Base-by-base conservation (phyloP, 2,329 filamentous ascomycete species). In the Bipolaris victoriae region DNA sequence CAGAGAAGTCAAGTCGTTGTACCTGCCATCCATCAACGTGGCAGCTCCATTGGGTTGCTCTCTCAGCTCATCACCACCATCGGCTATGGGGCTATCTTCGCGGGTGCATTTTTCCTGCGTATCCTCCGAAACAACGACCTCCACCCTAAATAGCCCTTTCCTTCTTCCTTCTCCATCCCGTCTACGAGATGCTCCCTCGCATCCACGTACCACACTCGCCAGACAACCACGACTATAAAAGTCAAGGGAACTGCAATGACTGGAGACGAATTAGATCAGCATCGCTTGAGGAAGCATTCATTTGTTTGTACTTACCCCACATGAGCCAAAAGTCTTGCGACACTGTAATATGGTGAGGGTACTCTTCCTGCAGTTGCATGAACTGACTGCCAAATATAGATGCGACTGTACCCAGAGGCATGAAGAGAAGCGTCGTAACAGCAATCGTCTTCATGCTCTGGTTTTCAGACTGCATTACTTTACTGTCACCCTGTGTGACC, bases 361-460 rank as follows among this genome's bases (percentile, higher is more conserved):
- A 20, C 3, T 67, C 59, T 1, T 71, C 67, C 2, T 66, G 47
- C 1, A 72, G 33, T 33, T 55, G 58, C 49, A 74, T 72, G 40
- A 73, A 71, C 13, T 72, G 69, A 15, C 65, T 70, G 1, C 72
- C 69, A 20, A 74, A 73, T 2, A 74, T 67, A 0, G 64, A 59
- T 0, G 72, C 70, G 0, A 73, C 61, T 1, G 76, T 76, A 2
- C 76, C 73, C 1, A 76, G 68, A 2, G 79, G 79, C 39, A 81
- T 70, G 69, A 81, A 81, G 5, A 79, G 68, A 16, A 81, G 60
- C 1, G 79, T 81, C 58, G 79, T 68, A 7, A 80, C 69, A 0
- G 79, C 79, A 16, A 81, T 79, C 0, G 77, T 79, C 62, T 80
- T 80, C 79, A 81, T 81, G 11, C 76, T 78, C 15, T 74, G 70